These are phyloP conservation scores for Porcisia deanei DNA, from an alignment of 208 protist species.

Conservation along the genomic window DNA sequence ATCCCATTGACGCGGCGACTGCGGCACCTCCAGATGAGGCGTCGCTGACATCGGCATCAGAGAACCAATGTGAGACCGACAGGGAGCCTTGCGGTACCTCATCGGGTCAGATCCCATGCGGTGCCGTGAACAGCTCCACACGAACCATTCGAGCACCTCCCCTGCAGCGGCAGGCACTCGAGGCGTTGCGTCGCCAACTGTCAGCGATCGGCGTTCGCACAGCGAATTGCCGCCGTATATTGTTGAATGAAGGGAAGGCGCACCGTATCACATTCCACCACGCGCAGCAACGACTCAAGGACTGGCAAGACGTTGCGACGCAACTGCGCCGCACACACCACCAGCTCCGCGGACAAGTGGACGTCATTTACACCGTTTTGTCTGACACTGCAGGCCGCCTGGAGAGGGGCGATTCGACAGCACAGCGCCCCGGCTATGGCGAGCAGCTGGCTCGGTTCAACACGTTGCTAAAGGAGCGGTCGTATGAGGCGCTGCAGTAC, in stretches of 20 bases:
- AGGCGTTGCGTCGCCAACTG: conserved; percentile 30
- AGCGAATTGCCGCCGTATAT: conserved; percentile 7
- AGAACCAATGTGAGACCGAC: not conserved
- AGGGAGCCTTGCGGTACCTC: not conserved
- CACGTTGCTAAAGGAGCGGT: conserved; percentile 35
- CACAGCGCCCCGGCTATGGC: not conserved
- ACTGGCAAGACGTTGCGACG: conserved; percentile 58
- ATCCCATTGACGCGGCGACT: not conserved
- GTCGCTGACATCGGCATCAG: not conserved
- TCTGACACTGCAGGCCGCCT: conserved; percentile 36
- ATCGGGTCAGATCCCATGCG: too few relatives aligned
- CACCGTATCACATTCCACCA: conserved; percentile 46
- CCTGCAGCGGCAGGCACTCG: conserved; percentile 7
- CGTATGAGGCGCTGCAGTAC: conserved; percentile 38
- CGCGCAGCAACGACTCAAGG: conserved; percentile 49
- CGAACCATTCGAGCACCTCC: not conserved
- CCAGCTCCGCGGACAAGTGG: conserved; percentile 39
- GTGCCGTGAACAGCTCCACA: not conserved
- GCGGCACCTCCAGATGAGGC: not conserved
- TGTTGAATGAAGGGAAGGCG: conserved; percentile 33
- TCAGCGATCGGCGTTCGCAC: conserved; percentile 20
- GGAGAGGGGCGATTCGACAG: conserved; percentile 9
- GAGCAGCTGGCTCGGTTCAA: conserved; percentile 42
- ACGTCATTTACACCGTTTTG: conserved; percentile 34
- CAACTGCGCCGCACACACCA: conserved; percentile 27